Conservation (phyloP, 2,329 filamentous ascomycete genomes). For the Trichoderma sp. region DNA sequence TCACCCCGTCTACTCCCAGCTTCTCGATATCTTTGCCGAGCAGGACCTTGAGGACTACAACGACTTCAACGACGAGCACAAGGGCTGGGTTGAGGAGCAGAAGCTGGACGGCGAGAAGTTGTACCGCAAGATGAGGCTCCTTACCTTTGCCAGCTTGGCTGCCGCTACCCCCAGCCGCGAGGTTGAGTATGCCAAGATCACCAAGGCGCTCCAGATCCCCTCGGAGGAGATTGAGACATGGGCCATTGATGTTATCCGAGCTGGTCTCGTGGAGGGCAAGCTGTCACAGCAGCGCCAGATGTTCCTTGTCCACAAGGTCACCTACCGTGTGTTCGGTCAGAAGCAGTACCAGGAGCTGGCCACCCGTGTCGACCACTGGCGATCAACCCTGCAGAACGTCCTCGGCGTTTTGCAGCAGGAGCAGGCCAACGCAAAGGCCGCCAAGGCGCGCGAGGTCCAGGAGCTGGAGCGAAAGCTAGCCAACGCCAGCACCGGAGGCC, state of each 20-base stretch:
- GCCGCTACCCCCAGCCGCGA: slow-evolving; percentile 80
- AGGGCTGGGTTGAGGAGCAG: slow-evolving; percentile 77
- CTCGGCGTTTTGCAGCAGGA: slow-evolving; percentile 74
- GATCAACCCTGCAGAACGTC: slow-evolving; percentile 74
- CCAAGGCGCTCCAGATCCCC: slow-evolving; percentile 79
- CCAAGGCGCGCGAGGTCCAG: slow-evolving; percentile 74
- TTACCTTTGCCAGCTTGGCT: slow-evolving; percentile 87
- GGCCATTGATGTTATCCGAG: slow-evolving; percentile 97
- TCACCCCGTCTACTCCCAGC: slow-evolving; percentile 80
- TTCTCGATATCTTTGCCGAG: slow-evolving; percentile 92
- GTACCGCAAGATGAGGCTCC: slow-evolving; percentile 91
- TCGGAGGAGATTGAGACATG: slow-evolving; percentile 89
- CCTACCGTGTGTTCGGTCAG: slow-evolving; percentile 94
- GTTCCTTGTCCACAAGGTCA: slow-evolving; percentile 93
- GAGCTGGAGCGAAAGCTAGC: slow-evolving; percentile 67
- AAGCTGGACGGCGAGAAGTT: slow-evolving; percentile 70
- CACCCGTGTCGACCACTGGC: slow-evolving; percentile 87
- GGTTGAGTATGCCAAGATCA: slow-evolving; percentile 82
- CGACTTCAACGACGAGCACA: slow-evolving; percentile 90
- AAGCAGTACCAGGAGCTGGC: slow-evolving; percentile 98
- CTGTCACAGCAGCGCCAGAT: slow-evolving; percentile 88
- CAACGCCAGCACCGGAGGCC: slow-evolving; percentile 34
- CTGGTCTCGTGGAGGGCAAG: slow-evolving; percentile 93
- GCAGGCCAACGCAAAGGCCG: slow-evolving; percentile 72
- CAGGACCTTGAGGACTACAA: slow-evolving; percentile 94